These are phyloP conservation scores for Allodekkera sacchari DNA, from an alignment of 805 yeast genomes.

Conservation along the genomic window DNA sequence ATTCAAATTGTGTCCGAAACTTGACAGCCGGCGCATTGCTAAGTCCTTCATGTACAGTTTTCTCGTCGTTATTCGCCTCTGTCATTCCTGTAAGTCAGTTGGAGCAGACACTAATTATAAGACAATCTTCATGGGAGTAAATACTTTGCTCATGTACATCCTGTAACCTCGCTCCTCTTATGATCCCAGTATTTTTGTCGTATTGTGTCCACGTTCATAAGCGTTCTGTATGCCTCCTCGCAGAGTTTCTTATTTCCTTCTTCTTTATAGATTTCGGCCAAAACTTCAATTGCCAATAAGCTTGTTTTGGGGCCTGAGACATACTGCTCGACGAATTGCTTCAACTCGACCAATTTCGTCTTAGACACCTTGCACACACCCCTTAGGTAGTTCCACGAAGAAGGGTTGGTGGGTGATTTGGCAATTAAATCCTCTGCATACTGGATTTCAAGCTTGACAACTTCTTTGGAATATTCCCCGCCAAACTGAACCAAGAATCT, in stretches of 20 bases:
- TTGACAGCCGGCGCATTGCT: too few species aligned
- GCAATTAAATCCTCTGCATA: conserved; percentile 43
- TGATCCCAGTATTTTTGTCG: conserved; percentile 25
- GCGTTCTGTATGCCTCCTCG: conserved; percentile 36
- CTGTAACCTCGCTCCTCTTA: too few species aligned
- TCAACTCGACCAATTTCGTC: conserved; percentile 28
- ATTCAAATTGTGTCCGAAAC: too few species aligned
- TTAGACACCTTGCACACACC: conserved; percentile 39
- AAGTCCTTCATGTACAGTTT: too few species aligned
- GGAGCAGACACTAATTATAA: too few species aligned
- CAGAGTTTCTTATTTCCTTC: conserved; percentile 28
- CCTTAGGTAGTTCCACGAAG: conserved; percentile 75
- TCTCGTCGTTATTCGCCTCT: too few species aligned
- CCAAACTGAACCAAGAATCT: conserved; percentile 51
- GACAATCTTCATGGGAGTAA: too few species aligned
- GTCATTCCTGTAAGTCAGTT: too few species aligned
- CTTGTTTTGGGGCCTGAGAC: too few species aligned
- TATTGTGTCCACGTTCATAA: conserved; percentile 29
- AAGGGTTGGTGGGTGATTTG: conserved; percentile 69
- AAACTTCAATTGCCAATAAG: conserved; percentile 44
- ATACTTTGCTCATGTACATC: too few species aligned
- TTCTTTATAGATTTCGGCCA: conserved; percentile 41
- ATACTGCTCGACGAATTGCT: conserved; percentile 43
- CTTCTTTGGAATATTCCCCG: conserved; percentile 8
- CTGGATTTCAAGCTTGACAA: conserved; percentile 37